Conservation (phyloP, 2,329 filamentous ascomycete genomes). For the Cordyceps militaris region DNA sequence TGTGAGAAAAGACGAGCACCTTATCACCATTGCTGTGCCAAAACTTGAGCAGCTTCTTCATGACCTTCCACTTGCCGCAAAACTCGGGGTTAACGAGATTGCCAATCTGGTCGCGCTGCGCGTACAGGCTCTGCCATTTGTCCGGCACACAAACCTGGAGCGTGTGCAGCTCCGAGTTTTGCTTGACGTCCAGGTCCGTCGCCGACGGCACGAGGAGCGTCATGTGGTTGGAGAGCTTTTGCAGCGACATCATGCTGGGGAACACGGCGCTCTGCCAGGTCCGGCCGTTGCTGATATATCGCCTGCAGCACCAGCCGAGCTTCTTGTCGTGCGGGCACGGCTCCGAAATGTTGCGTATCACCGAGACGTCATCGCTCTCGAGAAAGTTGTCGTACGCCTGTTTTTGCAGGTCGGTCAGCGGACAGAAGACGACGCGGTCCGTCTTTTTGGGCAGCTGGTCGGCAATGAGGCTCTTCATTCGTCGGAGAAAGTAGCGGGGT, state of each 20-base stretch:
- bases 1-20: constrained; percentile 91
- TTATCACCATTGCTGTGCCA: constrained; percentile 91
- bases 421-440: constrained; percentile 91
- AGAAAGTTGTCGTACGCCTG: constrained; percentile 79
- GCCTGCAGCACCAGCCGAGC: constrained; percentile 75
- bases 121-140: constrained; percentile 66
- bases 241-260: constrained; percentile 71
- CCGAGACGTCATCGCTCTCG: constrained; percentile 57
- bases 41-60: constrained; percentile 78
- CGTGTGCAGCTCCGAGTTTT: constrained; percentile 67
- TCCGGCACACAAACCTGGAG: constrained; percentile 70
- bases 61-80: constrained; percentile 93
- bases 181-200: constrained; percentile 61
- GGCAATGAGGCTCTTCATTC: constrained; percentile 89
- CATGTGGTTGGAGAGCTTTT: constrained; percentile 90
- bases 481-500: constrained; percentile 81
- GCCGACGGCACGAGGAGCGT: constrained; percentile 70
- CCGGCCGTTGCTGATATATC: constrained; percentile 50
- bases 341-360: constrained; percentile 61
- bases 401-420: constrained; percentile 72
- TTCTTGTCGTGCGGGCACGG: constrained; percentile 58
- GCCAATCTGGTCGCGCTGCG: constrained; percentile 67
- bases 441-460: constrained; percentile 91
- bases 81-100: constrained; percentile 82
- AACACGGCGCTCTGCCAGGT: constrained; percentile 76